Base-by-base conservation (phyloP, 768 basidiomycete genomes). In the Boletellus emodensis region DNA sequence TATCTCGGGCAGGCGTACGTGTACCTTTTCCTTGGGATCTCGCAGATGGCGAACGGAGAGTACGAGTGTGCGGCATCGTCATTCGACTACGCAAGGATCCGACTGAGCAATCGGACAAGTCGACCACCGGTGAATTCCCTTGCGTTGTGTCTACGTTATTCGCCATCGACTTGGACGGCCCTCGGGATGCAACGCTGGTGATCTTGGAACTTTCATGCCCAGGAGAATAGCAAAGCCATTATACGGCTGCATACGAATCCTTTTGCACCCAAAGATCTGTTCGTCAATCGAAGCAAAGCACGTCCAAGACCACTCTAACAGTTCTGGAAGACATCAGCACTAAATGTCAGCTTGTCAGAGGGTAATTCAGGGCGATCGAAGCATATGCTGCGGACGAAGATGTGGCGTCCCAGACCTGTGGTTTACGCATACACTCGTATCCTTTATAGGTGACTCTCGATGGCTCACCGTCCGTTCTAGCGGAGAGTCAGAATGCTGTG, bases 21-120 rank as follows among this genome's bases (percentile, higher is more conserved):
- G 54, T 13, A 55, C 18, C 41, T 50, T 41, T 33, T 44, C 2
- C 18, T 55, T n/a, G 55, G 55, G 12, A 40, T 37, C 17, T 43
- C 15, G 6, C 3, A 4, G 1, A 12, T 50, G 42, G 20, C 54
- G 11, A n/a, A 15, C 11, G 36, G 37, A 8, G 15, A 46, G 3
- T 51, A 41, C 11, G 33, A 35, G 4, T 5, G 8, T 9, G 50
- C 44, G 3, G 13, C 47, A 12, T 15, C 17, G 8, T 35, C 46
- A 6, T 38, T 47, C 15, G 24, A 52, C 22, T 10, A 22, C 36
- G 12, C 36, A 12, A 7, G 12, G 5, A 1, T 26, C 24, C n/a
- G 32, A 33, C 4, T 38, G 3, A 22, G 22, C 13, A n/a, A 26
- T 11, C 17, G 20, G n/a, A 26, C 2, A 1, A 17, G 7, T 14